Base-by-base conservation (phyloP, 805 yeast species). In the Metschnikowia chrysomelidarum region DNA sequence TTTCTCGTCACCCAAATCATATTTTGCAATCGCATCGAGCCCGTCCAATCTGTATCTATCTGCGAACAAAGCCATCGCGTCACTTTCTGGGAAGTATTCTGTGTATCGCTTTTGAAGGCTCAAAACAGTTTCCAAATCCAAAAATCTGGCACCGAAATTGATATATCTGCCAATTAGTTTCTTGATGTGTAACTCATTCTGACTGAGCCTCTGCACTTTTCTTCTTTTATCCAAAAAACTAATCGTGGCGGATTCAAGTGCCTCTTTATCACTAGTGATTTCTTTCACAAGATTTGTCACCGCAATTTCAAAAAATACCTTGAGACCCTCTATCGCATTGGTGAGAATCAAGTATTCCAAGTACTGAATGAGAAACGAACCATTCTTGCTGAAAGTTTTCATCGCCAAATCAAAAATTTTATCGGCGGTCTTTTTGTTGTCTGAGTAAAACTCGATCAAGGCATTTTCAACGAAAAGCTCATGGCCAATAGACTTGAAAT, bases 401-500 rank as follows among this genome's bases (percentile, higher is more conserved):
- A 86, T 64, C 6, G 40, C 94, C 97, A 27, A 86, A 59, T 85
- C 94, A 56, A 87, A 82, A 13, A 89, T 79, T 53, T 81, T 81
- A 33, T 73, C 65, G 0, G 96, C 89, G 28, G 85, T 78, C 35
- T 76, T 80, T 16, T 72, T 62, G 42, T 80, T 83, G 41, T 76
- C 80, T 40, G 81, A 70, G 47, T 76, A 78, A 48, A 75, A 80
- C 54, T 91, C 98, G 66, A 88, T 69, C 54, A 77, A 66, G 0
- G 97, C 96, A 51, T 84, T 82, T 40, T 86, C 91, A 14, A 81
- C 80, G 59, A 75, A 91, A 14, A 91, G 73, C 48, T 87, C 87
- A 64, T 80, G 78, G 0, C 94, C 82, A 26, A 83, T 60, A 8
- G 67, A 62, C n/a, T 67, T 54, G 46, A 76, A 73, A 36, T 52